phyloP scores from a whole-genome alignment of 164 flowering plant genomes.

The Pachysandra terminalis region DNA sequence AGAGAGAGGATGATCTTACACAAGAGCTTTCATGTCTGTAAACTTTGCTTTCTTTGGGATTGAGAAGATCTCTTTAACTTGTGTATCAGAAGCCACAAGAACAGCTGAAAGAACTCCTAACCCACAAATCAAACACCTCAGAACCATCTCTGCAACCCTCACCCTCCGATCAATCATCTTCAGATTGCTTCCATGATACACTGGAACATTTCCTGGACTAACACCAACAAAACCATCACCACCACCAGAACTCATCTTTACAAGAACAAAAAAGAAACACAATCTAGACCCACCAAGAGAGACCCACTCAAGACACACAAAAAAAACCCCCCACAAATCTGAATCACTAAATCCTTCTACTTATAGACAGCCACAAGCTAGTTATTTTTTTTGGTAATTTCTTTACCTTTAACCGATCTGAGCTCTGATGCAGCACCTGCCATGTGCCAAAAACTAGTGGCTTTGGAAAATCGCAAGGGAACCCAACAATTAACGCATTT shows the following conservation, averaged over 20 bases:
- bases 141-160: conserved; percentile 58
- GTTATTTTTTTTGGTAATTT: neutral
- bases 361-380: conserved; percentile 20
- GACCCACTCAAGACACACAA: neutral
- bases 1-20: conserved; percentile 39
- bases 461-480: neutral
- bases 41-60: conserved; percentile 69
- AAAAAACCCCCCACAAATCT: neutral
- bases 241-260: conserved; percentile 56
- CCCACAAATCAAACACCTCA: conserved; percentile 77
- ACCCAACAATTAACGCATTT: conserved; percentile 12
- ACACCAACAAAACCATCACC: conserved; percentile 39
- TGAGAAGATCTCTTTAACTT: conserved; percentile 69
- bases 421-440: conserved; percentile 7
- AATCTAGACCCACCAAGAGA: conserved; percentile 1
- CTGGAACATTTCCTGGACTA: conserved; percentile 78
- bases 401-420: neutral
- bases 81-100: conserved; percentile 71
- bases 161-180: conserved; percentile 69
- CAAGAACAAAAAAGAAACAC: neutral
- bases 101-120: conserved; percentile 63
- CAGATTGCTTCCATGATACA: conserved; percentile 50
- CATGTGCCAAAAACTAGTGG: conserved; percentile 10
- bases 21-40: conserved; percentile 90
- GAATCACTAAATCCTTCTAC: conserved; percentile 13